Evolutionary conservation across 176 grass and related monocot species (phyloP).

Genomic region (Lolium multiflorum): DNA sequence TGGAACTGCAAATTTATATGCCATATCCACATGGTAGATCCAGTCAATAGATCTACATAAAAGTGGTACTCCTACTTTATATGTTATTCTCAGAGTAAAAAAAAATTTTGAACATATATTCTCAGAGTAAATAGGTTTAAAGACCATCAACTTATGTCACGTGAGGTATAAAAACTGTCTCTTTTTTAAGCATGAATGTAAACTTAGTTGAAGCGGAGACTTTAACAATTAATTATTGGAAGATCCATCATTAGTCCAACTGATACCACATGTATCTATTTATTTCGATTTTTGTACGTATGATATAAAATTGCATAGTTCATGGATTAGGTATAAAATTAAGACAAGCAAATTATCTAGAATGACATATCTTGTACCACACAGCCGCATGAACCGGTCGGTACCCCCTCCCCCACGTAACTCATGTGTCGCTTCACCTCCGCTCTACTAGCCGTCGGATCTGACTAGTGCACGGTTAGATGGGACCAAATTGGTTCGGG

Average conservation of each 20-base stretch:
- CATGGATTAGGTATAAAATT: not conserved
- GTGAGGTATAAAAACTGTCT: not conserved
- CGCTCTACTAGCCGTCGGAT: not conserved
- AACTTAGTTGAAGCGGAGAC: not conserved
- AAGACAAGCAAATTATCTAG: not conserved
- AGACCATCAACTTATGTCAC: not conserved
- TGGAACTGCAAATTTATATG: not conserved
- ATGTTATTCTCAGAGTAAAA: too few relatives aligned
- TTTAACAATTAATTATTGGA: not conserved
- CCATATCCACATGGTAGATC: not conserved
- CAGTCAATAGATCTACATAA: not conserved
- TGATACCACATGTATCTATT: not conserved
- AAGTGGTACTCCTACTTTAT: not conserved
- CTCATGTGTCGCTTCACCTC: not conserved
- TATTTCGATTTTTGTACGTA: not conserved
- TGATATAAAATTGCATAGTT: not conserved
- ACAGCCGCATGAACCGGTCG: not conserved
- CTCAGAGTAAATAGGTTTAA: not conserved
- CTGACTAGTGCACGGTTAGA: not conserved
- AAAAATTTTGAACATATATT: too few relatives aligned
- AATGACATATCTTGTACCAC: not conserved
- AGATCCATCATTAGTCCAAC: not conserved
- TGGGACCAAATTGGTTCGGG: not conserved
- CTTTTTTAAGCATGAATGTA: not conserved
- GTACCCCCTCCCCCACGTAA: not conserved